Evolutionary conservation across 2,329 filamentous ascomycete species (phyloP).

Genomic region (Fusarium verticillioides): DNA sequence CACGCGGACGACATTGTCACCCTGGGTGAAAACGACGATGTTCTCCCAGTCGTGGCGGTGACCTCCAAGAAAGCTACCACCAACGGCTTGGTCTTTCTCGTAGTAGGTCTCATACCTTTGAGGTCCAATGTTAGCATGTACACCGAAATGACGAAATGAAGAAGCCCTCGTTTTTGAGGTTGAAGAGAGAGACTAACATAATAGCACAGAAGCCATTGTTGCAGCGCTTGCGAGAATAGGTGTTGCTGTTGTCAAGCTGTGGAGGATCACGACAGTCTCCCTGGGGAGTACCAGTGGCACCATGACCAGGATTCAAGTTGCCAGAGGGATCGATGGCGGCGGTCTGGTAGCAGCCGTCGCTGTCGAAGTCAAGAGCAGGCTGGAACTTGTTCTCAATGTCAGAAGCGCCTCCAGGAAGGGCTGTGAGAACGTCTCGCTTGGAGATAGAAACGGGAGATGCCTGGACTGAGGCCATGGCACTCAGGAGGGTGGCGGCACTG

Average conservation of each 20-base stretch:
- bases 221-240: conserved; percentile 48
- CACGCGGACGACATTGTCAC: conserved; percentile 41
- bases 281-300: conserved; percentile 44
- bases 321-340: conserved; percentile 56
- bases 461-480: conserved; percentile 31
- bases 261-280: conserved; percentile 46
- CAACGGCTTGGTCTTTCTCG: conserved; percentile 56
- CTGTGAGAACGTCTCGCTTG: conserved; percentile 43
- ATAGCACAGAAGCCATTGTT: conserved; percentile 50
- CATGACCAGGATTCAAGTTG: conserved; percentile 44
- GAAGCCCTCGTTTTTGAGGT: accelerated
- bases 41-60: conserved; percentile 58
- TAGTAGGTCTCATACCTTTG: conserved; percentile 52
- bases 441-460: conserved; percentile 25
- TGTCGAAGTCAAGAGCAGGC: conserved; percentile 54
- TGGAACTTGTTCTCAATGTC: conserved; percentile 51
- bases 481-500: conserved; percentile 24
- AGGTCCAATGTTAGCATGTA: background rate
- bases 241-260: conserved; percentile 48
- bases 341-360: conserved; percentile 57
- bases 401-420: conserved; percentile 49
- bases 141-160: accelerated
- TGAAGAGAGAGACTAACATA: conserved; percentile 30
- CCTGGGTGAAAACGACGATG: conserved; percentile 49
- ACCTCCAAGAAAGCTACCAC: conserved; percentile 47